phyloP scores from a whole-genome alignment of 139 green algal genomes.

The Trebouxia sp. region DNA sequence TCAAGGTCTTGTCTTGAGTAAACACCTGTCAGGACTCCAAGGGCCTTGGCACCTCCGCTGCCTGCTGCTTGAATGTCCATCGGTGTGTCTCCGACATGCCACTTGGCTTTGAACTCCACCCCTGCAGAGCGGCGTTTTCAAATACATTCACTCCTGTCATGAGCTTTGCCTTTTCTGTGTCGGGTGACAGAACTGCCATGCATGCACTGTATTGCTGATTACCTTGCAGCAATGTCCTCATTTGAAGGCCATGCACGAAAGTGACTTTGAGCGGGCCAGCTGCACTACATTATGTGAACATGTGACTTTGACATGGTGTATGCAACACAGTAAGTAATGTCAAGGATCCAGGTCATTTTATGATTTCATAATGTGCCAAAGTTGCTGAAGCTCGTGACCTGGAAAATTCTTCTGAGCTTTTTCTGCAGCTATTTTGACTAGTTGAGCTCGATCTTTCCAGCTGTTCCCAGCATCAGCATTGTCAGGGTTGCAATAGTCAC shows the following conservation, averaged over 20 bases:
- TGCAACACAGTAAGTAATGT: too few relatives aligned
- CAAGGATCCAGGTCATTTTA: too few relatives aligned
- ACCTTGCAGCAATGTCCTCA: too few relatives aligned
- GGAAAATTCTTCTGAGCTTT: slow-evolving; percentile 29
- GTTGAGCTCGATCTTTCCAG: slow-evolving; percentile 82
- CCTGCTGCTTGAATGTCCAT: slow-evolving; percentile 83
- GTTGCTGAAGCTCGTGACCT: slow-evolving; percentile 17
- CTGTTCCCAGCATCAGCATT: slow-evolving; percentile 61
- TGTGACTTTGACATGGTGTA: too few relatives aligned
- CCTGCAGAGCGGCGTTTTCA: not conserved
- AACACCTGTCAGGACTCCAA: slow-evolving; percentile 82
- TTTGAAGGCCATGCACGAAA: too few relatives aligned
- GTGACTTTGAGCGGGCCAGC: too few relatives aligned
- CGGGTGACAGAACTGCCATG: too few relatives aligned
- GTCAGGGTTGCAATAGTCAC: slow-evolving; percentile 73
- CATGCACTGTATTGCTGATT: too few relatives aligned
- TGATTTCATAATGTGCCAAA: too few relatives aligned
- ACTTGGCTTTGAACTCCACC: slow-evolving; percentile 30
- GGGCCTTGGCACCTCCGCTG: slow-evolving; percentile 53
- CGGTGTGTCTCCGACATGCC: slow-evolving; percentile 81
- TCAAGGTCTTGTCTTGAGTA: slow-evolving; percentile 61
- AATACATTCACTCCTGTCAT: too few relatives aligned
- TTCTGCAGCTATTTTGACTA: slow-evolving; percentile 77
- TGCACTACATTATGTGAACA: too few relatives aligned
- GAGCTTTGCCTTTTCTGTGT: too few relatives aligned